Conservation (phyloP, 1,284 basidiomycete genomes). For the Malassezia caprae region DNA sequence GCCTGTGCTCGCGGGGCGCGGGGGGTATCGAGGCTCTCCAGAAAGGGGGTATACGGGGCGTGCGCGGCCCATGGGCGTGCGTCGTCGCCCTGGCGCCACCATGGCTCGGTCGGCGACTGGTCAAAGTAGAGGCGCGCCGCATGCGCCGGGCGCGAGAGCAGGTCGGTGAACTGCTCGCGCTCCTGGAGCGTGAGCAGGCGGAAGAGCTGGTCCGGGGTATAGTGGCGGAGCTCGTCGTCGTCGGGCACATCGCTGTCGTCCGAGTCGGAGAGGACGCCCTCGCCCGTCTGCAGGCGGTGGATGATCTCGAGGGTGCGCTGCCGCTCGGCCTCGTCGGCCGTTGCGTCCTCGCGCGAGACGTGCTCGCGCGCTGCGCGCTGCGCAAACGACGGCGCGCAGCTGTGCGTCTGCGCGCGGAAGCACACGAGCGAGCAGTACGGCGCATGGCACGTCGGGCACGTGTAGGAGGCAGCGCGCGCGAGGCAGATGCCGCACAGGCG, state of each 20-base stretch:
- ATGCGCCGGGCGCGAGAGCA: conserved; percentile 14
- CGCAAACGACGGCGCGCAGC: conserved; percentile 25
- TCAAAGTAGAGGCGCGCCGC: conserved; percentile 18
- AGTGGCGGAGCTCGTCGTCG: conserved; percentile 10
- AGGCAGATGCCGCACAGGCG: conserved; percentile 35
- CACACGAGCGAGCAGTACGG: conserved; percentile 37
- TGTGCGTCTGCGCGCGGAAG: conserved; percentile 25
- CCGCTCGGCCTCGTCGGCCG: conserved; percentile 12
- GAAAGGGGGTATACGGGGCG: not conserved
- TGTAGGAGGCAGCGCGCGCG: conserved; percentile 22
- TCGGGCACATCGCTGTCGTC: conserved; percentile 5
- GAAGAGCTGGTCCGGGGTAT: conserved; percentile 22
- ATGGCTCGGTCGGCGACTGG: not conserved
- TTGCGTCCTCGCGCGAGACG: conserved; percentile 2
- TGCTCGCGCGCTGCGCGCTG: conserved; percentile 5
- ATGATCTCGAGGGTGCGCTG: conserved; percentile 4
- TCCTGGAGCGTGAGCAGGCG: conserved; percentile 23
- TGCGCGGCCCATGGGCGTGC: not conserved
- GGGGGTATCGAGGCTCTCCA: not conserved
- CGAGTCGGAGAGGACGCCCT: not conserved
- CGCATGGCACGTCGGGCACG: conserved; percentile 34
- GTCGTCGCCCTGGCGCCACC: conserved; percentile 2
- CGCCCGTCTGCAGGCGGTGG: conserved; percentile 8
- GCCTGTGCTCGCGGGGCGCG: not conserved
- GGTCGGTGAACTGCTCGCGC: conserved; percentile 18